Percentiles rank a stretch among this genome's conserved stretches.
Evolutionary conservation across 1,139 yeast species (phyloP).

Genomic region (Pichia sp.): DNA sequence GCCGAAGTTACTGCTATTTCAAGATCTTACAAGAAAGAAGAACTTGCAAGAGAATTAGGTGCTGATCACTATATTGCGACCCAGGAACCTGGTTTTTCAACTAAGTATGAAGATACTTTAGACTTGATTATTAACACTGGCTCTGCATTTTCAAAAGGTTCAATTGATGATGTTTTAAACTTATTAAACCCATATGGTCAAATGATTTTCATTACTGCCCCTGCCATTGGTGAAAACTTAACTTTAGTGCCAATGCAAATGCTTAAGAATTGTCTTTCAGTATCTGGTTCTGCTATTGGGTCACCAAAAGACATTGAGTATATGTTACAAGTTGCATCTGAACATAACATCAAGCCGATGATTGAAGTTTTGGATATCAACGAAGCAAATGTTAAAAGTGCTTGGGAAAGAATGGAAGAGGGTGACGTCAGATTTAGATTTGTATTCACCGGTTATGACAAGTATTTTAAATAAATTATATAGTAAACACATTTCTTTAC

Average conservation of each 20-base stretch:
- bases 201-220: constrained; percentile 46
- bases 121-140: constrained; percentile 52
- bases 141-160: constrained; percentile 40
- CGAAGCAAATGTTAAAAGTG: constrained; percentile 48
- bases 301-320: constrained; percentile 50
- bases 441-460: constrained; percentile 57
- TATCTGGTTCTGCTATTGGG: constrained; percentile 43
- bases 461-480: constrained; percentile 22
- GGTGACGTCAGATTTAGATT: constrained; percentile 67
- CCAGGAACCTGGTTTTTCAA: constrained; percentile 33
- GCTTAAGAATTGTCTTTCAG: constrained; percentile 32
- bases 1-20: constrained; percentile 57
- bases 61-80: constrained; percentile 54
- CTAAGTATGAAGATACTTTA: constrained; percentile 38
- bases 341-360: constrained; percentile 54
- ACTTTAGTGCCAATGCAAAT: constrained; percentile 31
- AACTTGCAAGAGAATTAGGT: constrained; percentile 49
- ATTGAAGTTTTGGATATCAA: constrained; percentile 53
- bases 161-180: constrained; percentile 35
- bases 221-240: constrained; percentile 35
- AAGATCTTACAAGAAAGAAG: constrained; percentile 46
- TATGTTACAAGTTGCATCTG: constrained; percentile 54
- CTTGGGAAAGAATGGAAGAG: constrained; percentile 45
- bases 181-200: constrained; percentile 42
- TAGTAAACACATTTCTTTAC: too few species aligned